A percentile compares a stretch with the other conserved stretches of the same genome.
Evolutionary conservation across 805 yeast genomes (phyloP).

Genomic region (Wickerhamiella kazuoi): DNA sequence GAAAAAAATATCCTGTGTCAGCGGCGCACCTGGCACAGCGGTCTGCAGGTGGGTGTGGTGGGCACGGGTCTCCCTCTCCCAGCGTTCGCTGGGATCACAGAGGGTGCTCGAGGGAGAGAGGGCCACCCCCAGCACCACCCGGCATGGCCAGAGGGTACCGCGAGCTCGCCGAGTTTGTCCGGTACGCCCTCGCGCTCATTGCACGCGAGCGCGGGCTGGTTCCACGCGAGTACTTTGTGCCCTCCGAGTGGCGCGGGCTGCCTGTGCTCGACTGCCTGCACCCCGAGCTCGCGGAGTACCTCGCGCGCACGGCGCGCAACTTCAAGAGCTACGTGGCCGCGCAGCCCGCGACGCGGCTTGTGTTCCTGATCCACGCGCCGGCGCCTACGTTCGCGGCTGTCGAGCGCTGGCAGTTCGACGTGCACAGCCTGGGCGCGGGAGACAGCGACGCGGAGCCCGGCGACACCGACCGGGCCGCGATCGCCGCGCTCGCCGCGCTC

Average conservation of each 20-base stretch:
- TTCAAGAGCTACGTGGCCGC: slow-evolving; percentile 1
- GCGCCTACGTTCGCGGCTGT: neutral
- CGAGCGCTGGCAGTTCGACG: slow-evolving; percentile 1
- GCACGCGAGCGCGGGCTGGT: neutral
- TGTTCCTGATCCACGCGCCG: neutral
- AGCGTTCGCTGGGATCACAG: too few species aligned
- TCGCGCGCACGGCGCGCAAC: neutral
- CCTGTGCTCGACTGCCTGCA: slow-evolving; percentile 1
- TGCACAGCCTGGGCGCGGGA: neutral
- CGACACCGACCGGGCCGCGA: too few species aligned
- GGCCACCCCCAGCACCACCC: too few species aligned
- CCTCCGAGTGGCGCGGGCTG: neutral
- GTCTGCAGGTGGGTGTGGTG: too few species aligned
- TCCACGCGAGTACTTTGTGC: neutral
- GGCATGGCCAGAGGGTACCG: slow-evolving; percentile 7
- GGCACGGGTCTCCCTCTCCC: too few species aligned
- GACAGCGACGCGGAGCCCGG: neutral
- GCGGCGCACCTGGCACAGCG: too few species aligned
- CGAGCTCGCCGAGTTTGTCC: slow-evolving; percentile 10
- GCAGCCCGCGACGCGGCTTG: neutral
- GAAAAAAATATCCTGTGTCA: too few species aligned
- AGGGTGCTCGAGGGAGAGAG: too few species aligned
- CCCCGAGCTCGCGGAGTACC: slow-evolving; percentile 1
- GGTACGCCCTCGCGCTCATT: neutral
- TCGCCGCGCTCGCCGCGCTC: neutral